Percentiles rank a stretch among this genome's conserved stretches.
Conservation (phyloP, 345 rosid species). For the Rubroshorea leprosula region DNA sequence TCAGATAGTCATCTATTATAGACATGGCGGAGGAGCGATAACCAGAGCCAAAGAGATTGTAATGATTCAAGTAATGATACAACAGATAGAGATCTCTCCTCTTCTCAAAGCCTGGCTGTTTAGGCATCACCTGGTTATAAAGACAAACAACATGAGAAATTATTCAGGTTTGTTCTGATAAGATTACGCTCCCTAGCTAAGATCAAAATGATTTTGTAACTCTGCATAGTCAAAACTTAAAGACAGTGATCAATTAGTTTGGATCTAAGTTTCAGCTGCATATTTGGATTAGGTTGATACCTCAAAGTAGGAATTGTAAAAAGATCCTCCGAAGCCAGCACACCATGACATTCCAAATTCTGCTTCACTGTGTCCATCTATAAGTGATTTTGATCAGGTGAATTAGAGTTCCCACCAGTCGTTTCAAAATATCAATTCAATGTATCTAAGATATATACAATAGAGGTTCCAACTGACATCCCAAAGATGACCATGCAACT, state of each 20-base stretch:
- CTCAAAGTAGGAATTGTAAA: conserved; percentile 75
- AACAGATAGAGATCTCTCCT: conserved; percentile 70
- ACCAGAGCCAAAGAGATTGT: conserved; percentile 86
- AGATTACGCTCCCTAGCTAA: conserved; percentile 34
- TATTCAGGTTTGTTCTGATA: background rate
- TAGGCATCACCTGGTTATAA: conserved; percentile 65
- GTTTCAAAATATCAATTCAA: background rate
- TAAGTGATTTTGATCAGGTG: background rate
- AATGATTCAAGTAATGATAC: conserved; percentile 92
- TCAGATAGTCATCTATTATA: conserved; percentile 63
- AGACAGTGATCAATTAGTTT: background rate
- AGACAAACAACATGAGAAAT: background rate
- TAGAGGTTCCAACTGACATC: too few species aligned
- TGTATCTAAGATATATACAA: too few species aligned
- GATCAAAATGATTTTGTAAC: too few species aligned
- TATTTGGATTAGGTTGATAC: conserved; percentile 24
- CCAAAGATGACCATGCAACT: too few species aligned
- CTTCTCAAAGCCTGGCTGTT: conserved; percentile 74
- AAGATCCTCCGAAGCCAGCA: conserved; percentile 79
- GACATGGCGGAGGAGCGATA: conserved; percentile 75
- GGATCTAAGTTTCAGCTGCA: background rate
- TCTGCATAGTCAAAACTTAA: too few species aligned
- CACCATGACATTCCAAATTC: conserved; percentile 99
- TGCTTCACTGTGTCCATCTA: conserved; percentile 92
- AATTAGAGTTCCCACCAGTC: conserved; percentile 1